These are phyloP conservation scores for Periconia sp. DNA, from an alignment of 2,329 filamentous ascomycete species.

Conservation along the genomic window DNA sequence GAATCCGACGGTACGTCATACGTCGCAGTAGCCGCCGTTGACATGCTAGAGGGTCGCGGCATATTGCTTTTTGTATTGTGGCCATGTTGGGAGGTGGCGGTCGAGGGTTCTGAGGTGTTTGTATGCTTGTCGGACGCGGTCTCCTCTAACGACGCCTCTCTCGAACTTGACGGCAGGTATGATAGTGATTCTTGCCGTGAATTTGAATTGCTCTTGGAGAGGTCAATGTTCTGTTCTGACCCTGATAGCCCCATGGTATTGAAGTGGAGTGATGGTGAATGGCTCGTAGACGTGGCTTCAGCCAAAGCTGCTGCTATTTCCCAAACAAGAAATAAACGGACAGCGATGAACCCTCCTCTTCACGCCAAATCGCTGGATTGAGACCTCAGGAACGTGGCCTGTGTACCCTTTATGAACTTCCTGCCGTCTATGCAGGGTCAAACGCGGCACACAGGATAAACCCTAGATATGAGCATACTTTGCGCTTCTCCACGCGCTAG, in stretches of 20 bases:
- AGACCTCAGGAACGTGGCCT: conserved; percentile 11
- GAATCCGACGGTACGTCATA: neutral
- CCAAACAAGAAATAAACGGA: conserved; percentile 7
- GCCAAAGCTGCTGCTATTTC: conserved; percentile 8
- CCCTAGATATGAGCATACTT: neutral
- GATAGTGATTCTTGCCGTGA: neutral
- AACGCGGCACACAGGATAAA: neutral
- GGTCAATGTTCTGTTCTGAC: neutral
- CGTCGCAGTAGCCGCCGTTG: conserved; percentile 2
- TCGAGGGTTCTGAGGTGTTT: conserved; percentile 1
- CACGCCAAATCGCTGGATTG: conserved; percentile 6
- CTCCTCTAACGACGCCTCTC: conserved; percentile 6
- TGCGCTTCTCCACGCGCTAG: conserved; percentile 4
- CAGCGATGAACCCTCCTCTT: conserved; percentile 5
- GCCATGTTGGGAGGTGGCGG: neutral
- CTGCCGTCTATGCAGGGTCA: conserved; percentile 2
- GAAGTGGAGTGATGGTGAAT: neutral
- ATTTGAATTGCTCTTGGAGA: neutral
- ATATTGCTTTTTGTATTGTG: neutral
- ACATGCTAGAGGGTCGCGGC: conserved; percentile 4
- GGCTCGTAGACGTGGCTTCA: conserved; percentile 6
- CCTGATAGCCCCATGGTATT: neutral
- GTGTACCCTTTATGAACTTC: conserved; percentile 13
- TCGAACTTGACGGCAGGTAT: neutral
- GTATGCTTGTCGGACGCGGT: neutral